Conservation (phyloP, 2,329 filamentous ascomycete species). For the Alternaria sp. region DNA sequence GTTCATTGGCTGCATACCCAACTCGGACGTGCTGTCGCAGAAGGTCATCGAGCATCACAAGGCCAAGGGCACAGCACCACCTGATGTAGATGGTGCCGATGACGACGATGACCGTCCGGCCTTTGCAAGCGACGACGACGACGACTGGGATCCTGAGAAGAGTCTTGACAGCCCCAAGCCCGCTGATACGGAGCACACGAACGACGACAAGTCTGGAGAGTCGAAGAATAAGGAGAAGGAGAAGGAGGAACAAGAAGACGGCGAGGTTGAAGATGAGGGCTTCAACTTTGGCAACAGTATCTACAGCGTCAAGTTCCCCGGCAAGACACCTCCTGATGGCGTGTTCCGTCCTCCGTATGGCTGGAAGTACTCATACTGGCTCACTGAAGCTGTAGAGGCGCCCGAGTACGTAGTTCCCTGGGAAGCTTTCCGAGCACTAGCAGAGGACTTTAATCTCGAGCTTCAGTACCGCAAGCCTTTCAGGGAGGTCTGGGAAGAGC, state of each 20-base stretch:
- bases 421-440: slow-evolving; percentile 94
- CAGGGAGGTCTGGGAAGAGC: slow-evolving; percentile 87
- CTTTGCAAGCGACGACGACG: slow-evolving; percentile 50
- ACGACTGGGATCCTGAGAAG: slow-evolving; percentile 58
- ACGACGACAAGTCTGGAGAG: slow-evolving; percentile 32
- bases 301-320: slow-evolving; percentile 89
- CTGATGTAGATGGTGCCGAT: slow-evolving; percentile 43
- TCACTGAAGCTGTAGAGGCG: slow-evolving; percentile 94
- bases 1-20: slow-evolving; percentile 96
- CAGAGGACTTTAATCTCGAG: slow-evolving; percentile 96
- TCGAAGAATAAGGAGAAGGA: slow-evolving; percentile 46
- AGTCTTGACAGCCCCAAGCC: slow-evolving; percentile 50
- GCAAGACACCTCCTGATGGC: slow-evolving; percentile 82
- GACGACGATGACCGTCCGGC: slow-evolving; percentile 46
- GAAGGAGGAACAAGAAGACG: slow-evolving; percentile 39
- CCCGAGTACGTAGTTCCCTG: slow-evolving; percentile 98
- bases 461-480: slow-evolving; percentile 93
- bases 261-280: slow-evolving; percentile 58
- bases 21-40: slow-evolving; percentile 86
- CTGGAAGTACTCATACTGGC: slow-evolving; percentile 97
- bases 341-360: slow-evolving; percentile 94
- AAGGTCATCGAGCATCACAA: slow-evolving; percentile 81
- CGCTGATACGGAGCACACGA: slow-evolving; percentile 47
- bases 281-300: slow-evolving; percentile 91
- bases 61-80: slow-evolving; percentile 49